A percentile compares a stretch with the other conserved stretches of the same genome.
Evolutionary conservation across 306 rosid species (phyloP).

Genomic region (Abrus pulchellus): DNA sequence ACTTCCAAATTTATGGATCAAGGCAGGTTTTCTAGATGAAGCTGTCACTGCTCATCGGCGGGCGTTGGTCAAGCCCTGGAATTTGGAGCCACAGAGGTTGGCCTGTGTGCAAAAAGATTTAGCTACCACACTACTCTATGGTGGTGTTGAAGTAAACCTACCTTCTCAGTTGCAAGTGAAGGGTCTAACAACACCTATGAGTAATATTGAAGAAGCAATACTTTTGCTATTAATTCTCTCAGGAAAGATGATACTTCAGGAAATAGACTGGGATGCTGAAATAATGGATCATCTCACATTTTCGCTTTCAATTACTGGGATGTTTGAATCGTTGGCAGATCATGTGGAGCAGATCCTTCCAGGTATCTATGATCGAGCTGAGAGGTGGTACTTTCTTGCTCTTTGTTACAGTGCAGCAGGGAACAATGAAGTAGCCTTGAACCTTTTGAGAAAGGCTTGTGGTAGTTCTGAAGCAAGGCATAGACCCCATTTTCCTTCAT

Average conservation of each 20-base stretch:
- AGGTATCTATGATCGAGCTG: slow-evolving; percentile 70
- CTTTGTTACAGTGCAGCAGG: slow-evolving; percentile 90
- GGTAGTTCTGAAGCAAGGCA: slow-evolving; percentile 78
- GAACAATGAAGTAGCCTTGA: slow-evolving; percentile 70
- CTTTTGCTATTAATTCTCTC: slow-evolving; percentile 73
- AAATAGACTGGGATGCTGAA: slow-evolving; percentile 85
- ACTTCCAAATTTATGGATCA: slow-evolving; percentile 80
- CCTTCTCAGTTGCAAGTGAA: slow-evolving; percentile 66
- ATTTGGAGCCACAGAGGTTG: slow-evolving; percentile 68
- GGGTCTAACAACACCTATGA: slow-evolving; percentile 65
- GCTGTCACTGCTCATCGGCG: slow-evolving; percentile 77
- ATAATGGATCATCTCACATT: slow-evolving; percentile 78
- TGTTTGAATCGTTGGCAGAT: slow-evolving; percentile 75
- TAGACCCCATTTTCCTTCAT: slow-evolving; percentile 68
- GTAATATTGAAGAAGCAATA: slow-evolving; percentile 81
- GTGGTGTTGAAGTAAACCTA: slow-evolving; percentile 79
- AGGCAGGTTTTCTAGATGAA: slow-evolving; percentile 78
- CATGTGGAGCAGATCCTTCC: slow-evolving; percentile 84
- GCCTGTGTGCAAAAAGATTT: slow-evolving; percentile 77
- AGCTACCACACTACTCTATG: slow-evolving; percentile 78
- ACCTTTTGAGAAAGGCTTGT: slow-evolving; percentile 77
- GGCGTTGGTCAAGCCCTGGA: slow-evolving; percentile 88
- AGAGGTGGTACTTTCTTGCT: slow-evolving; percentile 91
- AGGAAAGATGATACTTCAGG: slow-evolving; percentile 62
- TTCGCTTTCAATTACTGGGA: slow-evolving; percentile 81